Evolutionary conservation across 805 yeast genomes (phyloP), one percentile per base, ranked within the genome.

Genomic region (Spathaspora arborariae): DNA sequence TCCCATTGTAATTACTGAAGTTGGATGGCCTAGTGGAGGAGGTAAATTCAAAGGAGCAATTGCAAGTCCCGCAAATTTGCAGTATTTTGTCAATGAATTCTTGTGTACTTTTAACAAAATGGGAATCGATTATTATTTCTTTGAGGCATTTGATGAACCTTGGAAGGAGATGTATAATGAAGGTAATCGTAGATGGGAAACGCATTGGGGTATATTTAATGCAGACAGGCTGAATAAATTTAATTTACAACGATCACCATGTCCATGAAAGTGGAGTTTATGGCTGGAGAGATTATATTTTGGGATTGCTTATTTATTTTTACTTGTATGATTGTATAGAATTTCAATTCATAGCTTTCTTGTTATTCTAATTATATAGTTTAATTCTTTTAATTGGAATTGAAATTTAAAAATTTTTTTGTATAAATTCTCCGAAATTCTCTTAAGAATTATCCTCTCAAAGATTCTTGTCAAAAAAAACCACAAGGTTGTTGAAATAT

Each of bases 11-110:
- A 69, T 84, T 1, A 70, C 86, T 0, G 89, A 84, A 52, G 76
- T 83, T 18, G 90, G 89, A 0, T 84, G 90, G 91, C 91, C 90
- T 0, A 78, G 72, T 38, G 67, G 62, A 1, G 90, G 89, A 2
- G 88, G 88, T 0, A 47, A 34, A 1, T 72, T 67, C 46, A 57
- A 65, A 37, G 58, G 63, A 1, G 71, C 89, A 0, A 56, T 59
- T 3, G 86, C 88, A 0, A 77, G 76, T 1, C 51, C 56, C 2
- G 45, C 53, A 5, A 71, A 76, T 41, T 60, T 74, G 54, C 81
- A 80, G 46, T 50, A 48, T 5, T 82, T 84, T 48, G 50, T 83
- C 46, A 61, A 73, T 42, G 63, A 64, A 4, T 84, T 82, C 80
- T 57, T 79, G 1, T 81, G 88, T 55, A 62, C 64, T 2, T 65